Evolutionary conservation across 2,329 filamentous ascomycete species (phyloP).

Genomic region (Fusarium cicatricum): DNA sequence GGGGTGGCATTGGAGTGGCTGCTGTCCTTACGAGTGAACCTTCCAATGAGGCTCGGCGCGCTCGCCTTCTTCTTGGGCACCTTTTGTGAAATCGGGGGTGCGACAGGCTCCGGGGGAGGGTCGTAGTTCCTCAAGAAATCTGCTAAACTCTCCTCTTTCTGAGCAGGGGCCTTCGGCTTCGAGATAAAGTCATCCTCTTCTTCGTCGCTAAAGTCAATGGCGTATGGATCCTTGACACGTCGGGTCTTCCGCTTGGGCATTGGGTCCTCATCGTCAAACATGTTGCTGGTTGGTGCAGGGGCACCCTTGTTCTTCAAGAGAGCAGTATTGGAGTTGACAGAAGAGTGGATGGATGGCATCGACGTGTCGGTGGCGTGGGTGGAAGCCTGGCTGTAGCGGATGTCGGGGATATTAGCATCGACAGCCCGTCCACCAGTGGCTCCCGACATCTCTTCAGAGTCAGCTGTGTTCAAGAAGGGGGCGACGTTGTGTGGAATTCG

Average conservation of each 20-base stretch:
- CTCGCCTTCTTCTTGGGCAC: constrained; percentile 70
- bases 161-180: constrained; percentile 48
- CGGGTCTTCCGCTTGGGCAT: constrained; percentile 78
- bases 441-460: constrained; percentile 76
- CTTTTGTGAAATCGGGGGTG: constrained; percentile 45
- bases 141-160: constrained; percentile 72
- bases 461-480: constrained; percentile 85
- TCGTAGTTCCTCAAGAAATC: constrained; percentile 77
- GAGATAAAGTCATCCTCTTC: constrained; percentile 62
- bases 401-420: constrained; percentile 64
- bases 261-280: constrained; percentile 60
- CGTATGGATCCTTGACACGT: constrained; percentile 87
- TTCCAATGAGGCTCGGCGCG: constrained; percentile 67
- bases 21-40: constrained; percentile 57
- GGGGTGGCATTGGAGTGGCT: constrained; percentile 40
- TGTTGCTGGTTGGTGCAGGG: constrained; percentile 43
- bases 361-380: constrained; percentile 66
- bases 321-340: constrained; percentile 78
- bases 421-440: constrained; percentile 62
- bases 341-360: constrained; percentile 65
- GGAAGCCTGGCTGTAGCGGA: constrained; percentile 65
- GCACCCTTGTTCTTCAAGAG: constrained; percentile 61
- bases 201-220: constrained; percentile 82
- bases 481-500: constrained; percentile 85
- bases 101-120: constrained; percentile 64